Evolutionary conservation across 83 land plant genomes (phyloP), one percentile per base, ranked within the genome.

Genomic region (Thuja plicata): DNA sequence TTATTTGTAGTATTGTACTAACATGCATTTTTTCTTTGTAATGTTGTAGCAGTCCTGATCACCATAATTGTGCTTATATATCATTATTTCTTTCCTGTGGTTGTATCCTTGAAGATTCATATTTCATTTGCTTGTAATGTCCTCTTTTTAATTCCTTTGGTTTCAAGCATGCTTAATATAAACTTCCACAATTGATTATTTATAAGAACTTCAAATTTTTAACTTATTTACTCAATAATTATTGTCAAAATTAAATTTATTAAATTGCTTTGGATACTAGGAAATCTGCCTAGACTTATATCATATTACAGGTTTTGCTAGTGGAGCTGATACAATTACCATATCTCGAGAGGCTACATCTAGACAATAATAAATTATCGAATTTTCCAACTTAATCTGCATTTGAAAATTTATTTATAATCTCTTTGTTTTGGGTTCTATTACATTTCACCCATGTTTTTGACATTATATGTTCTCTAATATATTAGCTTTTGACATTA

Each of bases 351-450:
- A 96, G 92, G 89, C 88, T 98, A 50, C 94, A 94, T 89, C 96
- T 98, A 88, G 99, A 98, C 74, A 96, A 96, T 87, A 98, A 98
- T 79, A 97, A 92, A 91, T 90, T 98, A 37, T 50, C 94, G 30
- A n/a, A n/a, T n/a, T n/a, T n/a, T n/a, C 40, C 40, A 38, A 38
- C 40, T 38, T 38, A 38, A 38, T 54, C 0, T 71, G n/a, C 8
- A n/a, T 24, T n/a, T 73, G 74, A 7, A 8, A 9, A n/a, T 21
- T n/a, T 70, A 32, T 70, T 70, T 27, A 24, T n/a, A 70, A 70
- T 70, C 9, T 6, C 21, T 8, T 6, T 71, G 12, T 71, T 8
- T 6, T 4, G 6, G 9, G 34, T n/a, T 71, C 7, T 10, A 3
- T n/a, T 8, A 71, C 2, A n/a, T 21, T 71, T 30, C 34, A 71